Percentiles rank a stretch among this genome's conserved stretches.
These are phyloP conservation scores for Colletotrichum incanum DNA, from an alignment of 2,329 filamentous ascomycete species.

Conservation along the genomic window DNA sequence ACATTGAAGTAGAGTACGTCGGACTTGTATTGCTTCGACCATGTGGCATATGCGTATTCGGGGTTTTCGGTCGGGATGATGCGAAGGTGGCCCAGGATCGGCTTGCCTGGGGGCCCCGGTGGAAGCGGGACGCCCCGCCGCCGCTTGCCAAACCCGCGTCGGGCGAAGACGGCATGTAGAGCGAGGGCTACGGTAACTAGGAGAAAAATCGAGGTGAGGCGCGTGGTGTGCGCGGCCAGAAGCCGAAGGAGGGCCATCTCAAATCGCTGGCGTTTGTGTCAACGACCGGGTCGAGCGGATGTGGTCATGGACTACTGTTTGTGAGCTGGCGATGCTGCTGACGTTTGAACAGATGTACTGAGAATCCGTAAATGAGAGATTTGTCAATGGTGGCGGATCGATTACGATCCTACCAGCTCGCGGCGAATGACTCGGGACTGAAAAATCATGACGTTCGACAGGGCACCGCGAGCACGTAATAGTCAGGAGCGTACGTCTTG, in stretches of 20 bases:
- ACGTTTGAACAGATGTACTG: background rate
- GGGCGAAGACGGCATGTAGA: slow-evolving; percentile 1
- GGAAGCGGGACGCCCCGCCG: slow-evolving; percentile 47
- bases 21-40: slow-evolving; percentile 66
- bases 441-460: background rate
- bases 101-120: slow-evolving; percentile 54
- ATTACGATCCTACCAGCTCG: no score
- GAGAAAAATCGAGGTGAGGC: slow-evolving; percentile 28
- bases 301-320: background rate
- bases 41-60: slow-evolving; percentile 51
- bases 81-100: slow-evolving; percentile 60
- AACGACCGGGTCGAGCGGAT: background rate
- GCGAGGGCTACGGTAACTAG: slow-evolving; percentile 7
- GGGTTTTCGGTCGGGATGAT: slow-evolving; percentile 57
- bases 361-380: background rate
- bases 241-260: background rate
- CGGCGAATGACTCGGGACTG: background rate
- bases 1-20: slow-evolving; percentile 51
- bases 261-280: background rate
- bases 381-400: background rate
- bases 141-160: background rate
- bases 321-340: background rate
- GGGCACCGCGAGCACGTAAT: background rate
- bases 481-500: background rate
- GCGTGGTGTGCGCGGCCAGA: slow-evolving; percentile 1